Conservation (phyloP, 768 basidiomycete species). For the Rickenella mellea region DNA sequence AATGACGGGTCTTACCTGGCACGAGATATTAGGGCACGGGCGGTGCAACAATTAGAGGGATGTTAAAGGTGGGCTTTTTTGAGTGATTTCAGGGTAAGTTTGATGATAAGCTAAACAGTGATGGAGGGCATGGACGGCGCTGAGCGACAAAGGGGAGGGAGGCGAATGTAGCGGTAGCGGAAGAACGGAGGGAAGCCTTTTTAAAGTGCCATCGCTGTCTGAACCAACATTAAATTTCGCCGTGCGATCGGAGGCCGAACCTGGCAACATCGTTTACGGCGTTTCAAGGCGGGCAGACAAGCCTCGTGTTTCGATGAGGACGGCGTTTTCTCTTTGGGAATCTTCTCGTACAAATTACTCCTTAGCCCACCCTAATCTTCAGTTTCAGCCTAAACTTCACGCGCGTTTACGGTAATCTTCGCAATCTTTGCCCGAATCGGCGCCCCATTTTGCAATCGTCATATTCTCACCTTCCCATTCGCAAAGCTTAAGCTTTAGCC, state of each 20-base stretch:
- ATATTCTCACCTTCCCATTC: too few species aligned
- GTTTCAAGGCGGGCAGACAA: not conserved
- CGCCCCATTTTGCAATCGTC: too few species aligned
- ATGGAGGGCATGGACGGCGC: not conserved
- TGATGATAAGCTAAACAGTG: not conserved
- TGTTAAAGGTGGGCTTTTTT: not conserved
- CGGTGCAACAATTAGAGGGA: not conserved
- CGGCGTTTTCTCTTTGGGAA: too few species aligned
- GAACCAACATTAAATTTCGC: not conserved
- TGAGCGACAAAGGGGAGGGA: not conserved
- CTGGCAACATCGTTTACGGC: conserved; percentile 1
- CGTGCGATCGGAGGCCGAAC: conserved; percentile 1
- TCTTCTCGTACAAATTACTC: too few species aligned
- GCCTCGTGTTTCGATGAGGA: not conserved
- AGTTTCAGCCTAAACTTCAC: too few species aligned
- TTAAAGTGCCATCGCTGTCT: not conserved
- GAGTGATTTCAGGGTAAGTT: not conserved
- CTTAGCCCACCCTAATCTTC: too few species aligned
- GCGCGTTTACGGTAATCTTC: too few species aligned
- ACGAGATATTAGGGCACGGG: not conserved
- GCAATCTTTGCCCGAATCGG: too few species aligned
- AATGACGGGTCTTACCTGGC: not conserved
- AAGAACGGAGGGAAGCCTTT: not conserved
- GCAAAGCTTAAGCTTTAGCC: too few species aligned
- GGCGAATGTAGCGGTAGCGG: not conserved